phyloP scores from a whole-genome alignment of 2,329 filamentous ascomycete genomes.

The Xylaria digitata region DNA sequence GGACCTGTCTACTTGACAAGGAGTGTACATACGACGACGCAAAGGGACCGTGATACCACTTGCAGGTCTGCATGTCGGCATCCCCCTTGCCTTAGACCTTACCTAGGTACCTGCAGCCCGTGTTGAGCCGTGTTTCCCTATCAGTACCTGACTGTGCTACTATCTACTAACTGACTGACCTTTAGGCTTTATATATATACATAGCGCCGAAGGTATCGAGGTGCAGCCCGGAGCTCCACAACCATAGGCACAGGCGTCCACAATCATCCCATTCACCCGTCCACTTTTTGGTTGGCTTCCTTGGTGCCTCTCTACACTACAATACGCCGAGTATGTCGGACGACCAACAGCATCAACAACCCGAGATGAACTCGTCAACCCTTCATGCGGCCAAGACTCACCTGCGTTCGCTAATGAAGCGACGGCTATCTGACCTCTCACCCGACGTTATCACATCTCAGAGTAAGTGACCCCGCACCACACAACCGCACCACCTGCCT shows the following conservation, averaged over 20 bases:
- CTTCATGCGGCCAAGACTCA: constrained; percentile 79
- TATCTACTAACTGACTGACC: too few relatives aligned
- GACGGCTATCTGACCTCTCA: constrained; percentile 69
- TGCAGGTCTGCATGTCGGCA: constrained; percentile 1
- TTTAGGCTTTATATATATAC: too few relatives aligned
- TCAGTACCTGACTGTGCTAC: too few relatives aligned
- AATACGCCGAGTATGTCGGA: constrained; percentile 38
- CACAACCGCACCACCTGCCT: neutral
- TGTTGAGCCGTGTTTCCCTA: neutral
- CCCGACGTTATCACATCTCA: constrained; percentile 73
- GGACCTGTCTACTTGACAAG: neutral
- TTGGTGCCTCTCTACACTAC: neutral
- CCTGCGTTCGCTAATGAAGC: constrained; percentile 76
- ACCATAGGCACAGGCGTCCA: neutral
- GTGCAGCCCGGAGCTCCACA: constrained; percentile 15
- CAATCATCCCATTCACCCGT: constrained; percentile 20
- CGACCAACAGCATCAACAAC: constrained; percentile 38
- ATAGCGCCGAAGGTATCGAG: neutral
- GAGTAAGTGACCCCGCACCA: constrained; percentile 65
- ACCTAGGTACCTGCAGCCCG: constrained; percentile 15
- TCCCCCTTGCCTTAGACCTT: neutral
- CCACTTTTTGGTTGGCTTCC: constrained; percentile 4
- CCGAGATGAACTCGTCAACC: constrained; percentile 51
- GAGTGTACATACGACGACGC: neutral
- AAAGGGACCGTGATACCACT: constrained; percentile 15